Evolutionary conservation across 352 stramenopile species (phyloP).

Genomic region (Globisporangium canariense): DNA sequence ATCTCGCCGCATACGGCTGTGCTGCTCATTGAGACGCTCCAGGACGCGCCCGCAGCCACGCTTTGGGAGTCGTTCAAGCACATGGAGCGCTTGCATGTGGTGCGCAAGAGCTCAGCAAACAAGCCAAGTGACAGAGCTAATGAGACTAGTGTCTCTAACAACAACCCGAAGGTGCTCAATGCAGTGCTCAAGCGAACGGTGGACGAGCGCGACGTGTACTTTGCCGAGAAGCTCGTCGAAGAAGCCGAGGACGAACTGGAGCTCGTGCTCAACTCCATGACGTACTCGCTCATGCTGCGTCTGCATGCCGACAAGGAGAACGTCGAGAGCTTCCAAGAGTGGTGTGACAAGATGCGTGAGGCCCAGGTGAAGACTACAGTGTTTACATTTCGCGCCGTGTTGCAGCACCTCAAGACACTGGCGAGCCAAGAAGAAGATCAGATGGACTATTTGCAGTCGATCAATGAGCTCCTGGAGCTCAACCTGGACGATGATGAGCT

Average conservation of each 20-base stretch:
- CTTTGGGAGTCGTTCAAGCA: constrained; percentile 55
- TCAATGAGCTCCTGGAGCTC: constrained; percentile 28
- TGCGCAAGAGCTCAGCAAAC: constrained; percentile 18
- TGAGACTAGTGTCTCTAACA: constrained; percentile 15
- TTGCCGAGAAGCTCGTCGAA: constrained; percentile 53
- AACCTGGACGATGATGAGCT: constrained; percentile 8
- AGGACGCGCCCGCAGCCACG: constrained; percentile 34
- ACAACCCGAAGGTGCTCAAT: constrained; percentile 48
- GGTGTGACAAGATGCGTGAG: constrained; percentile 44
- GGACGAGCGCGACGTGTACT: constrained; percentile 37
- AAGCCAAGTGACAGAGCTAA: constrained; percentile 4
- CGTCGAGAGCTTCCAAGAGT: constrained; percentile 40
- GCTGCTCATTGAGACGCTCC: constrained; percentile 40
- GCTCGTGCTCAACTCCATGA: constrained; percentile 64
- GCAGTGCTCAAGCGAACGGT: constrained; percentile 56
- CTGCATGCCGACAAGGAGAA: constrained; percentile 50
- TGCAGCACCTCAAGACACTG: constrained; percentile 42
- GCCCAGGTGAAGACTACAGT: constrained; percentile 38
- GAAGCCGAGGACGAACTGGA: constrained; percentile 35
- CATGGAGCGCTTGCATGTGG: constrained; percentile 46
- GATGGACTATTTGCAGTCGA: constrained; percentile 22
- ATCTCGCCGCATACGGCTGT: constrained; percentile 53
- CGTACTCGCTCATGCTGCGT: constrained; percentile 66
- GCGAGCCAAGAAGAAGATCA: constrained; percentile 6
- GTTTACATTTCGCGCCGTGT: constrained; percentile 52